Conservation (phyloP, 768 basidiomycete species). For the Boletus vermiculosoides region DNA sequence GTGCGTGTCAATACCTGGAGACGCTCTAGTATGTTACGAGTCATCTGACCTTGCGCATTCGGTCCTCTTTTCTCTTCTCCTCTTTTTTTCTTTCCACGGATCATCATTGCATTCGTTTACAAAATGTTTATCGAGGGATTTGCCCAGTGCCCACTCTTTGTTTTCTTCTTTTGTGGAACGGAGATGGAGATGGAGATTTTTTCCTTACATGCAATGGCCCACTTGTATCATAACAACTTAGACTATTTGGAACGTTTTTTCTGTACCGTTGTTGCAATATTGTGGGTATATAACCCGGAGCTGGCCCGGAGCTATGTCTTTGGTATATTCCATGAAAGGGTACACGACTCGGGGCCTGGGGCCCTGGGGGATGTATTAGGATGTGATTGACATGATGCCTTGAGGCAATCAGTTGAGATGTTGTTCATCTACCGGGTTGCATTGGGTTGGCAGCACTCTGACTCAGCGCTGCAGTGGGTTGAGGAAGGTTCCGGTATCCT, state of each 20-base stretch:
- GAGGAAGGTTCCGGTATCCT: neutral
- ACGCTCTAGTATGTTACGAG: neutral
- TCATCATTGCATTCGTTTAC: neutral
- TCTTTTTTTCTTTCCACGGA: neutral
- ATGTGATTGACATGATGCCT: too few relatives aligned
- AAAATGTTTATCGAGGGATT: neutral
- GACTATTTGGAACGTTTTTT: neutral
- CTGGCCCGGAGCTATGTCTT: too few relatives aligned
- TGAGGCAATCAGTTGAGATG: too few relatives aligned
- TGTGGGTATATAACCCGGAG: too few relatives aligned
- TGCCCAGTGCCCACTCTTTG: neutral
- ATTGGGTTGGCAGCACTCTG: too few relatives aligned
- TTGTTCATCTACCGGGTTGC: too few relatives aligned
- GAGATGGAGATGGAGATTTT: neutral
- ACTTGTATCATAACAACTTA: neutral
- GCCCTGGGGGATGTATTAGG: too few relatives aligned
- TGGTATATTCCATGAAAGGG: too few relatives aligned
- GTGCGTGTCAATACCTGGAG: conserved; percentile 20
- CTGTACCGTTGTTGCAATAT: too few relatives aligned
- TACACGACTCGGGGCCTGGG: too few relatives aligned
- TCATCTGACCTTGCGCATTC: neutral
- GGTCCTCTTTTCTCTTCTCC: neutral
- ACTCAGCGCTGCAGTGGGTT: neutral
- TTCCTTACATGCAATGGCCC: neutral
- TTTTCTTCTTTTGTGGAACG: neutral